Base-by-base conservation (phyloP, 371 early-diverging fungal genomes). In the Syncephalis plumigaleata region DNA sequence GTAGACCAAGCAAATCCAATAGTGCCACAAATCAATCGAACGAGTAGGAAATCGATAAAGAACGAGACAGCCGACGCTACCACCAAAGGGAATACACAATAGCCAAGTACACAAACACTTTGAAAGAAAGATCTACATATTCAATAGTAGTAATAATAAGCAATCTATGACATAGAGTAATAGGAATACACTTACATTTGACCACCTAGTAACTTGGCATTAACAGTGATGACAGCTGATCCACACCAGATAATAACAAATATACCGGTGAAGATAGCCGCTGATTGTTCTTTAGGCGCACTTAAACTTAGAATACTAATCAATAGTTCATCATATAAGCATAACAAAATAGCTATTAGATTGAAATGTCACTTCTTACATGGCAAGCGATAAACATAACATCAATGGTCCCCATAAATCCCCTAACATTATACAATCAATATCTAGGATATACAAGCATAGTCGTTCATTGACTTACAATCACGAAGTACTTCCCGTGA, bases 321-420 rank as follows among this genome's bases (percentile, higher is more conserved):
- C 17, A 39, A 18, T 0, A 23, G 25, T 31, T 2, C 18, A 47
- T 3, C 15, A 13, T 48, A 17, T 22, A 55, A 9, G 16, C 39
- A 4, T 21, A 31, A 22, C 11, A 5, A 43, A 3, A 46, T 18
- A 20, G 49, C 20, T 4, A 24, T 24, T 13, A 0, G 16, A 15
- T 17, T 47, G 0, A 39, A 2, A 36, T 5, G 3, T 25, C 11
- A n/a, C n/a, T 21, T 57, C 72, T 45, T 69, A 82, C 82, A 87
- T 73, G 3, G 94, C 86, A 45, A 94, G 64, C 11, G 76, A 67
- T 40, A 91, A 65, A 52, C 92, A 91, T 52, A 94, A 70, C 44
- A 94, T 64, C 42, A 94, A 68, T 17, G 94, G 94, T 3, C 94
- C 94, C 94, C 94, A 94, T 22, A 91, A 65, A 64, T 92, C 93